Conservation (phyloP, 345 rosid species). For the Murraya paniculata region DNA sequence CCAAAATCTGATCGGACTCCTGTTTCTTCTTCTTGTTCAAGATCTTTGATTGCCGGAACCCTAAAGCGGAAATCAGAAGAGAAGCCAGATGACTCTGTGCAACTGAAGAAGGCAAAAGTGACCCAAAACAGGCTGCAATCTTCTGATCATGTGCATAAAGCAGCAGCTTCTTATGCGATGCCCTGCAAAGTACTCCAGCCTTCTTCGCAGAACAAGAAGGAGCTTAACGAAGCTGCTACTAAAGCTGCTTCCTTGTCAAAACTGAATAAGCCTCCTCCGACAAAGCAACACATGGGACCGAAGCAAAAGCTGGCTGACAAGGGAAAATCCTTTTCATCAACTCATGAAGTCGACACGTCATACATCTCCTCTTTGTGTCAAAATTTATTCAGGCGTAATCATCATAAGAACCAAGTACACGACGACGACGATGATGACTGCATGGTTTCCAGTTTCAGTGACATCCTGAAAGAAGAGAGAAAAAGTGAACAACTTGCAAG, state of each 20-base stretch:
- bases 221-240: not conserved
- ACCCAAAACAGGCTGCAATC: not conserved
- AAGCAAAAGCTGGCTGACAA: not conserved
- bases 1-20: not conserved
- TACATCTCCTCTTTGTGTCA: conserved; percentile 5
- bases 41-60: not conserved
- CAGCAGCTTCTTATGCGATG: not conserved
- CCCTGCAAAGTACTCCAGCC: not conserved
- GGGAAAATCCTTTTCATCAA: not conserved
- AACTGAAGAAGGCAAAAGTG: not conserved
- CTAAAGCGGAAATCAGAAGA: not conserved
- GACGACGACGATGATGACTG: not conserved
- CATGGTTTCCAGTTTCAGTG: not conserved
- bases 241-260: not conserved
- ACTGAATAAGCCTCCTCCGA: not conserved
- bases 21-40: not conserved
- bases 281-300: not conserved
- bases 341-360: not conserved
- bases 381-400: not conserved
- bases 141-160: not conserved
- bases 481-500: not conserved
- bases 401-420: not conserved
- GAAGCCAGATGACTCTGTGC: not conserved
- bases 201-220: not conserved
- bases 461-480: conserved; percentile 12